Conservation (phyloP, 2,329 filamentous ascomycete genomes). For the Hypoxylon sp. region DNA sequence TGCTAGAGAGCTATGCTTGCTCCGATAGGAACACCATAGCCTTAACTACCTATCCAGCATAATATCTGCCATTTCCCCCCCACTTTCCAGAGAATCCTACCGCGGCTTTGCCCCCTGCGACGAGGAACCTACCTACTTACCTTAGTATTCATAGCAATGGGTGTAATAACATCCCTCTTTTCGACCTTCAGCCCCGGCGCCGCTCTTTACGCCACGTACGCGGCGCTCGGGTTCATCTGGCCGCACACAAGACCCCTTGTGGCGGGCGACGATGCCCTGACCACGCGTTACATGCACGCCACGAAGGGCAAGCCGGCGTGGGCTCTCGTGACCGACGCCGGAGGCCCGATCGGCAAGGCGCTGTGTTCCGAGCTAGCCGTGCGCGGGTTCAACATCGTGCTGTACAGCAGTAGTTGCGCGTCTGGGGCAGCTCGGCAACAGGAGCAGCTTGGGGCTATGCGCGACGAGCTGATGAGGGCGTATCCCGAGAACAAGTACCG, state of each 20-base stretch:
- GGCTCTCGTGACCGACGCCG: conserved; percentile 66
- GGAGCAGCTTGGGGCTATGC: conserved; percentile 59
- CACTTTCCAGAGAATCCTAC: no score
- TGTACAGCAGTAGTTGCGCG: conserved; percentile 66
- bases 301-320: conserved; percentile 52
- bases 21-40: no score
- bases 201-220: conserved; percentile 39
- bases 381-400: conserved; percentile 68
- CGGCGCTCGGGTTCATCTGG: conserved; percentile 31
- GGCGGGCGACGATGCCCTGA: conserved; percentile 20
- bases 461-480: conserved; percentile 54
- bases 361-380: conserved; percentile 64
- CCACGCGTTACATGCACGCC: conserved; percentile 43
- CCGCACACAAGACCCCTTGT: conserved; percentile 42
- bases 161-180: conserved; percentile 32
- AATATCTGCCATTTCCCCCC: no score
- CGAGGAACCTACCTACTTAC: not conserved
- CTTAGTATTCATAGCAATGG: conserved; percentile 4
- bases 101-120: no score
- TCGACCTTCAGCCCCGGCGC: conserved; percentile 32
- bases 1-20: no score
- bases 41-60: no score
- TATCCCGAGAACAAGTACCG: conserved; percentile 58
- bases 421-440: not conserved
- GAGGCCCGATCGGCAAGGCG: conserved; percentile 65